Conservation (phyloP, 768 basidiomycete genomes). For the Stropharia rugosoannulata region DNA sequence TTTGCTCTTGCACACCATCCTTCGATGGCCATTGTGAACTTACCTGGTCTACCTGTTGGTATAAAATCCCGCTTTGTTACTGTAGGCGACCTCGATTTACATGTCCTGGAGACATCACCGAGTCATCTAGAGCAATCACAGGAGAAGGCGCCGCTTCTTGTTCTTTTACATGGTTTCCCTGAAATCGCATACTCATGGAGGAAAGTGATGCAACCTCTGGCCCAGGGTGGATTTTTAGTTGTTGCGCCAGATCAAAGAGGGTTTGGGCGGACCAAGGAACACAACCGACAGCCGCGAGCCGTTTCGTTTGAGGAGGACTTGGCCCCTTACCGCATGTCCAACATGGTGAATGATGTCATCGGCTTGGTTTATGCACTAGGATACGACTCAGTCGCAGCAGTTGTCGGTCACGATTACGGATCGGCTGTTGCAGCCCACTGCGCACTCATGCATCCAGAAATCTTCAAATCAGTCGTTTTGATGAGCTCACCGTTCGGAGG, state of each 20-base stretch:
- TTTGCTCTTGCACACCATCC: no score
- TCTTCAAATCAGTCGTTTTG: conserved; percentile 54
- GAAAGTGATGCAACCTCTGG: conserved; percentile 51
- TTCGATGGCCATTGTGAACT: background rate
- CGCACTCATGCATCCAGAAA: conserved; percentile 52
- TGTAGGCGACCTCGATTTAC: conserved; percentile 49
- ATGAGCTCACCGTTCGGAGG: conserved; percentile 62
- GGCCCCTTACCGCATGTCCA: conserved; percentile 47
- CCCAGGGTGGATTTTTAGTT: conserved; percentile 53
- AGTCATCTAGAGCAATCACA: conserved; percentile 7
- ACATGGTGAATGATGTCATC: conserved; percentile 50
- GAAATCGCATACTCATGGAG: conserved; percentile 69
- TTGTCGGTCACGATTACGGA: conserved; percentile 65
- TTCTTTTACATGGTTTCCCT: conserved; percentile 68
- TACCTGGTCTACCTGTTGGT: conserved; percentile 20
- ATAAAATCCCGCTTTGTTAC: conserved; percentile 38
- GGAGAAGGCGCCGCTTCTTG: conserved; percentile 41
- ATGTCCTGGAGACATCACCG: conserved; percentile 49
- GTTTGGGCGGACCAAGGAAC: conserved; percentile 40
- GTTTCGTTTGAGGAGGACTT: conserved; percentile 49
- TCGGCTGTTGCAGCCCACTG: conserved; percentile 52
- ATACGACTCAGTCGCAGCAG: conserved; percentile 41
- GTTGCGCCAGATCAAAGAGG: conserved; percentile 65
- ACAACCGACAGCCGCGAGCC: conserved; percentile 4
- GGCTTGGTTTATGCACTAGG: conserved; percentile 52